A percentile compares a stretch with the other conserved stretches of the same genome.
Evolutionary conservation across 768 basidiomycete species (phyloP).

Genomic region (Termitomyces sp.): DNA sequence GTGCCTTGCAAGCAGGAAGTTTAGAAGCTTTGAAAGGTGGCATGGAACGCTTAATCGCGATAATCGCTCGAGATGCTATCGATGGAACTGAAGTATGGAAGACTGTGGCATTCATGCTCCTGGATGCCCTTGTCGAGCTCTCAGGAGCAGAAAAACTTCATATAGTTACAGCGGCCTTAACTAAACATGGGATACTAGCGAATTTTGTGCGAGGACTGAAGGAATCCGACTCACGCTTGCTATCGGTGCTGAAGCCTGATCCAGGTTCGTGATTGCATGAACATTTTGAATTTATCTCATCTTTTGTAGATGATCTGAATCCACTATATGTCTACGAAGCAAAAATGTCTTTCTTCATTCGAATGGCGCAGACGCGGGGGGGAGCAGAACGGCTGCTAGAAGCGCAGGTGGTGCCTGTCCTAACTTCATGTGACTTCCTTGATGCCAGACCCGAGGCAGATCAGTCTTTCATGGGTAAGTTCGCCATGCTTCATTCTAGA

Average conservation of each 20-base stretch:
- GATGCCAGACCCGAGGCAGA: constrained; percentile 83
- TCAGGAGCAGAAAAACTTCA: constrained; percentile 71
- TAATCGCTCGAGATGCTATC: constrained; percentile 86
- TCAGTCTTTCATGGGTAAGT: constrained; percentile 76
- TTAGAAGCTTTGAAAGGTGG: constrained; percentile 63
- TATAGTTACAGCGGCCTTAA: constrained; percentile 54
- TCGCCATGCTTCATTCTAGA: background rate
- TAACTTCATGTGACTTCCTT: constrained; percentile 85
- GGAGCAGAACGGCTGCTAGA: constrained; percentile 88
- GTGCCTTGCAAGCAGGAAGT: constrained; percentile 58
- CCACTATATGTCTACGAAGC: constrained; percentile 93
- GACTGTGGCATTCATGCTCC: constrained; percentile 88
- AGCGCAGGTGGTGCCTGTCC: constrained; percentile 65
- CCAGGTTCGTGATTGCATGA: constrained; percentile 58
- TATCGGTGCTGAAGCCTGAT: constrained; percentile 81
- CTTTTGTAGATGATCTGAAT: constrained; percentile 75
- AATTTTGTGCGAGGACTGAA: constrained; percentile 85
- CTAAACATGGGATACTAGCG: constrained; percentile 72
- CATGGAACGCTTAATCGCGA: constrained; percentile 70
- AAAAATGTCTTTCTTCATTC: constrained; percentile 86
- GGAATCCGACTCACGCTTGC: constrained; percentile 73
- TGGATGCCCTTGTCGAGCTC: constrained; percentile 78
- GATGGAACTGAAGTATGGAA: constrained; percentile 98
- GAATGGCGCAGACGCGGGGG: constrained; percentile 76
- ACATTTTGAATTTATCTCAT: background rate